Base-by-base conservation (phyloP, 495 filamentous ascomycete species). In the Podospora fimiseda region DNA sequence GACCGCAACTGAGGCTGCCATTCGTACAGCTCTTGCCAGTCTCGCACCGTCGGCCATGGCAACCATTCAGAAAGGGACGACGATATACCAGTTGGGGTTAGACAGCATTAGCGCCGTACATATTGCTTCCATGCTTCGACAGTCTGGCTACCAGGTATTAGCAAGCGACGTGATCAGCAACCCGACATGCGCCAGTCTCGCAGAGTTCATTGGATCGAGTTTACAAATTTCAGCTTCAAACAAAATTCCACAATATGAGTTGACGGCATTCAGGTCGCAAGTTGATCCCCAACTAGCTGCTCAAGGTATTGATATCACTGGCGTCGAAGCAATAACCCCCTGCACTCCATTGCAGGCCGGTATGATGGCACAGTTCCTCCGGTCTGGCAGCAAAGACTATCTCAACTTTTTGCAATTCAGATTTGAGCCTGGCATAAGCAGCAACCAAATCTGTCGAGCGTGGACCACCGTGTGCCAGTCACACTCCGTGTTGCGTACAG, bases 21-120 rank as follows among this genome's bases (percentile, higher is more conserved):
- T 90, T 9, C 75, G 85, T 39, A 67, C 73, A 0, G 72, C 81
- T 6, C 65, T 93, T 30, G 74, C 80, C 1, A 61, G 64, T 19
- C 73, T 90, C 27, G 78, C 82, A 2, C 65, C 70, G 9, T 50
- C 68, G 3, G 69, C 82, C 0, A 57, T 72, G 9, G 64, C 77
- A 2, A 71, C 75, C 16, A 87, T 96, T 21, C 62, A 65, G 2
- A 76, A 76, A 13, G 59, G 69, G 6, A 79, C 81, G 1, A 87
- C 82, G 21, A 89, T 96, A 20, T 94, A 91, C 61, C 80, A 83
- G 55, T 79, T 95, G 21, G 91, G 92, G 2, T 72, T 96, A 40
- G 91, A 97, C 66, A 94, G 89, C 50, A 89, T 97, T 56, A 87
- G 81, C 36, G 86, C 89, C 0, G 89, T 95, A 51, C 85, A 89